phyloP scores from a whole-genome alignment of 495 filamentous ascomycete genomes.

The Cenococcum geophilum region DNA sequence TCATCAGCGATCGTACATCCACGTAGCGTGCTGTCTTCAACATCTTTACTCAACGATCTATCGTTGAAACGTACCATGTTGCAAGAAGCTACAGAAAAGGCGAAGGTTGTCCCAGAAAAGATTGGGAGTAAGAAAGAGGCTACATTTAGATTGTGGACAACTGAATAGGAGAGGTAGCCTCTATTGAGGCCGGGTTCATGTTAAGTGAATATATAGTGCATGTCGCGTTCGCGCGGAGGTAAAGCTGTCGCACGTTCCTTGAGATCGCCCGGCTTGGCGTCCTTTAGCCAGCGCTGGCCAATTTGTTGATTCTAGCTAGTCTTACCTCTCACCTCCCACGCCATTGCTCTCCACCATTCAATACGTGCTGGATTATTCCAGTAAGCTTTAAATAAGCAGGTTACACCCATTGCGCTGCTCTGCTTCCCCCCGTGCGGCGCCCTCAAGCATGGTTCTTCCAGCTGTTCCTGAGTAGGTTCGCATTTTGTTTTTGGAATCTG shows the following conservation, averaged over 20 bases:
- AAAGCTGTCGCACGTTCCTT: background rate
- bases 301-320: background rate
- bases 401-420: background rate
- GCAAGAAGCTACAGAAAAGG: background rate
- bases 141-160: background rate
- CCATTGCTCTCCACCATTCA: background rate
- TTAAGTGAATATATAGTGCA: background rate
- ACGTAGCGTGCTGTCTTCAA: too few species aligned
- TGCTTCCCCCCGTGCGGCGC: background rate
- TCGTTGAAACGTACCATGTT: constrained; percentile 23
- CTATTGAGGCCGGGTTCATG: background rate
- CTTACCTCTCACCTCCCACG: background rate
- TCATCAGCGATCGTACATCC: too few species aligned
- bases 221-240: constrained; percentile 1
- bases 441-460: constrained; percentile 30
- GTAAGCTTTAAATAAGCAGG: background rate
- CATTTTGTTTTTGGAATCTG: background rate
- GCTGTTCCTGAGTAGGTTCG: constrained; percentile 36
- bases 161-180: background rate
- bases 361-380: background rate
- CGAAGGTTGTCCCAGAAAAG: background rate
- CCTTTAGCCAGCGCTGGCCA: background rate
- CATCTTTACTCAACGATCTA: background rate
- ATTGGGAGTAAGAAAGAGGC: background rate
- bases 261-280: background rate